Evolutionary conservation across 2,329 filamentous ascomycete species (phyloP).

Genomic region (Grosmannia penicillata): DNA sequence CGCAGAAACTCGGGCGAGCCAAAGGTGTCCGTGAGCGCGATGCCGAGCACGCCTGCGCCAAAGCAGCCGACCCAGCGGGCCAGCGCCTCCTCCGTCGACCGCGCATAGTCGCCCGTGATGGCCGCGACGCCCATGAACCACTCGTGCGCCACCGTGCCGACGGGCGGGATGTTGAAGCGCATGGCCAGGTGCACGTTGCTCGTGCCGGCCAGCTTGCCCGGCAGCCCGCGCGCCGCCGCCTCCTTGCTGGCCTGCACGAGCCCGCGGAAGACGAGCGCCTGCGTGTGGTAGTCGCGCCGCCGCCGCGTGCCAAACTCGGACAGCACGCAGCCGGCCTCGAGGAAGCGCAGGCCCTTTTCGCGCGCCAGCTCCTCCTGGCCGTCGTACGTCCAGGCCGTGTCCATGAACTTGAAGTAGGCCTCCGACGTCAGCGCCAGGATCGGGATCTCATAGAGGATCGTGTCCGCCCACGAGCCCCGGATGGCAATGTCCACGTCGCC

Average conservation of each 20-base stretch:
- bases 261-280: constrained; percentile 80
- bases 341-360: constrained; percentile 60
- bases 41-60: constrained; percentile 66
- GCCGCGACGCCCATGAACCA: constrained; percentile 99
- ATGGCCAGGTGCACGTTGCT: constrained; percentile 97
- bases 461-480: constrained; percentile 79
- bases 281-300: constrained; percentile 85
- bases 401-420: constrained; percentile 94
- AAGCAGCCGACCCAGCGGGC: constrained; percentile 86
- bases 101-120: constrained; percentile 70
- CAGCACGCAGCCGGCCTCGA: constrained; percentile 73
- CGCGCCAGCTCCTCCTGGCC: constrained; percentile 77
- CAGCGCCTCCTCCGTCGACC: constrained; percentile 72
- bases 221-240: constrained; percentile 45
- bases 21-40: constrained; percentile 92
- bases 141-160: constrained; percentile 87
- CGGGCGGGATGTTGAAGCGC: constrained; percentile 70
- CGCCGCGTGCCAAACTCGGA: constrained; percentile 90
- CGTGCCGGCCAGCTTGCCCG: constrained; percentile 69
- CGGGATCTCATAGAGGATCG: constrained; percentile 95
- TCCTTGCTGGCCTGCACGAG: constrained; percentile 67
- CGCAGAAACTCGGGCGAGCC: constrained; percentile 80
- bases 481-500: constrained; percentile 68
- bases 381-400: constrained; percentile 80
- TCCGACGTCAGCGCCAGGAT: constrained; percentile 84